These are phyloP conservation scores for Nidula microcarpa DNA, from an alignment of 768 basidiomycete species.

Conservation along the genomic window DNA sequence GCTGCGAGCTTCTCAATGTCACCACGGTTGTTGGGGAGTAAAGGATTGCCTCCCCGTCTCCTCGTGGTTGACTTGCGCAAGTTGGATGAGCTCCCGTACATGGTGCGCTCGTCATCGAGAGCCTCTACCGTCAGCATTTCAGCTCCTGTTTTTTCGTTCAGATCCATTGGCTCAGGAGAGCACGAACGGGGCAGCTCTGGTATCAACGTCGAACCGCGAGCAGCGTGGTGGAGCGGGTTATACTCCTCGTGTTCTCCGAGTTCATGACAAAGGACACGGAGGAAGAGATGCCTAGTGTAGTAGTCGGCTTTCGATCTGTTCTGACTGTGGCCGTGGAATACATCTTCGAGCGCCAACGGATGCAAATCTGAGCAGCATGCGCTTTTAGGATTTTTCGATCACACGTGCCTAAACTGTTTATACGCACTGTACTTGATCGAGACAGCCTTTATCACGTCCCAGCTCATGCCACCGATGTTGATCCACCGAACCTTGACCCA, in stretches of 20 bases:
- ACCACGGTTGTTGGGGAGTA: constrained; percentile 17
- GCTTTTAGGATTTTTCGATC: too few relatives aligned
- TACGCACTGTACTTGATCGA: constrained; percentile 60
- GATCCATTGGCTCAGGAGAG: constrained; percentile 32
- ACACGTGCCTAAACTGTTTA: too few relatives aligned
- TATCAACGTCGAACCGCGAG: constrained; percentile 15
- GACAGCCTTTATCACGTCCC: constrained; percentile 70
- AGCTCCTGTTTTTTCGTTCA: constrained; percentile 5
- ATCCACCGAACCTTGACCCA: constrained; percentile 78
- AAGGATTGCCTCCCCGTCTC: constrained; percentile 7
- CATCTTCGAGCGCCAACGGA: constrained; percentile 69
- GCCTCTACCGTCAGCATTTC: too few relatives aligned
- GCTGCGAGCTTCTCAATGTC: constrained; percentile 11
- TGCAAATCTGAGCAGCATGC: constrained; percentile 48
- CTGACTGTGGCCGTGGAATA: constrained; percentile 52
- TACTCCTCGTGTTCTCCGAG: constrained; percentile 31
- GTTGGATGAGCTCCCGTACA: background rate
- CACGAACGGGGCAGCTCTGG: constrained; percentile 27
- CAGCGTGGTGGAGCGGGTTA: constrained; percentile 8
- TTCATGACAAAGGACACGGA: constrained; percentile 65
- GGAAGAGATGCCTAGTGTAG: constrained; percentile 66
- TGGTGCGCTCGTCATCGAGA: constrained; percentile 5
- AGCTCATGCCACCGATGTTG: constrained; percentile 63
- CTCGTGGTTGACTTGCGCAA: background rate
- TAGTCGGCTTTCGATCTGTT: constrained; percentile 70